A percentile compares a stretch with the other conserved stretches of the same genome.
These are phyloP conservation scores for Blepharisma stoltei DNA, from an alignment of 73 alveolate species.

Conservation along the genomic window DNA sequence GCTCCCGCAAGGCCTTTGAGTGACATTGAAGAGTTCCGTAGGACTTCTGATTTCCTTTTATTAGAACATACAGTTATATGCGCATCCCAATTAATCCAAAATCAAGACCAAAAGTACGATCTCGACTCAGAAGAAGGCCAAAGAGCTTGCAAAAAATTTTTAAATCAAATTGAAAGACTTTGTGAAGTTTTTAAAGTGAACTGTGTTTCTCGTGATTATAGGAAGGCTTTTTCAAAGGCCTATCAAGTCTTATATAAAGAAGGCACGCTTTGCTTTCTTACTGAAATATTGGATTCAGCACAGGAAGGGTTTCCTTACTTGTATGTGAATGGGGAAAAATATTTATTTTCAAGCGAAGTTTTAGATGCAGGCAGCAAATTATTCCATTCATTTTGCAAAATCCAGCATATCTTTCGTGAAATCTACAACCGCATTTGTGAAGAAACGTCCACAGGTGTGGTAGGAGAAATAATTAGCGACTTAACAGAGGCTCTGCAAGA, in stretches of 20 bases:
- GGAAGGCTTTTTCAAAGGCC: slow-evolving; percentile 90
- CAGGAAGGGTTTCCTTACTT: slow-evolving; percentile 93
- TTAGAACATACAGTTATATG: slow-evolving; percentile 73
- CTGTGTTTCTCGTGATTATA: slow-evolving; percentile 73
- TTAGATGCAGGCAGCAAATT: slow-evolving; percentile 87
- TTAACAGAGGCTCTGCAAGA: slow-evolving; percentile 40
- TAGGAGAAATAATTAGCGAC: slow-evolving; percentile 53
- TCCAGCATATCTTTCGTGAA: slow-evolving; percentile 65
- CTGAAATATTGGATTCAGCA: slow-evolving; percentile 96
- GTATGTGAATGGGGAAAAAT: slow-evolving; percentile 94
- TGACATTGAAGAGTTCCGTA: slow-evolving; percentile 72
- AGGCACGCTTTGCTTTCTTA: slow-evolving; percentile 80
- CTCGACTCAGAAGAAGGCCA: slow-evolving; percentile 89
- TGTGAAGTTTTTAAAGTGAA: slow-evolving; percentile 49
- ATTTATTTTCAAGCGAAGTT: slow-evolving; percentile 87
- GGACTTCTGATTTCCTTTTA: slow-evolving; percentile 64
- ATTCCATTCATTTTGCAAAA: slow-evolving; percentile 70
- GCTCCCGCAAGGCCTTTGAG: slow-evolving; percentile 92
- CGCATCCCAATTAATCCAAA: slow-evolving; percentile 58
- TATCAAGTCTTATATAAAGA: slow-evolving; percentile 86
- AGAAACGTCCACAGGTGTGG: slow-evolving; percentile 43
- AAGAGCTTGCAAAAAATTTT: slow-evolving; percentile 75
- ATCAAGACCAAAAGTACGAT: slow-evolving; percentile 80
- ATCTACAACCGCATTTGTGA: slow-evolving; percentile 51
- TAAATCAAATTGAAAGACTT: slow-evolving; percentile 76